Evolutionary conservation across 768 basidiomycete genomes (phyloP).

Genomic region (Boletus tomentosulus): DNA sequence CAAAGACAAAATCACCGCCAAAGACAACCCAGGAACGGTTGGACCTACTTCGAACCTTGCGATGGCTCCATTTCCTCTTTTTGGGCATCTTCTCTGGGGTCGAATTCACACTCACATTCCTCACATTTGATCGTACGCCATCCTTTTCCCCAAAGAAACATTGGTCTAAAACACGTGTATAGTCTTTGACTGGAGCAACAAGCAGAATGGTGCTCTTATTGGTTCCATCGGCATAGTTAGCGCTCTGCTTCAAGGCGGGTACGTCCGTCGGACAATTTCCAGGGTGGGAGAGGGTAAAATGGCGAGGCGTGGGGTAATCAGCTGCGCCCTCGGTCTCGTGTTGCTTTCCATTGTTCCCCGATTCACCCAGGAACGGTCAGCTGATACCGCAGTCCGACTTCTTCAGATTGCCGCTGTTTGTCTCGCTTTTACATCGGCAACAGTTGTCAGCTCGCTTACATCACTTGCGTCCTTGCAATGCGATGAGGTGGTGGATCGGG

Average conservation of each 20-base stretch:
- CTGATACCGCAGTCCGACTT: conserved; percentile 43
- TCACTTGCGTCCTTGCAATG: conserved; percentile 89
- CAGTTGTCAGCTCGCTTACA: conserved; percentile 91
- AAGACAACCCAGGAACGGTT: conserved; percentile 47
- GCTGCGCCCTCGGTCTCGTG: conserved; percentile 66
- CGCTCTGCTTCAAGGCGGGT: conserved; percentile 88
- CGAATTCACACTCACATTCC: conserved; percentile 94
- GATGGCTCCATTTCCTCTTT: conserved; percentile 78
- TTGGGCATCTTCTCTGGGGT: conserved; percentile 89
- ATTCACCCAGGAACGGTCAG: conserved; percentile 39
- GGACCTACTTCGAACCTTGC: conserved; percentile 52
- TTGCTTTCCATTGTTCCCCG: conserved; percentile 70
- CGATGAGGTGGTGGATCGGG: conserved; percentile 62
- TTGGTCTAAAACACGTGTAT: conserved; percentile 1
- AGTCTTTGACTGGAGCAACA: conserved; percentile 90
- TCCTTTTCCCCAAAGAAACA: not conserved
- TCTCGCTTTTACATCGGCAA: conserved; percentile 92
- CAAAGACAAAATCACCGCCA: conserved; percentile 11
- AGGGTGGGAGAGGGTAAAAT: conserved; percentile 77
- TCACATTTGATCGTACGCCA: conserved; percentile 80
- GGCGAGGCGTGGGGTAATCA: conserved; percentile 74
- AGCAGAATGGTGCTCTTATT: conserved; percentile 81
- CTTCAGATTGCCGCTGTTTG: conserved; percentile 73
- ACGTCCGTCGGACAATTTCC: conserved; percentile 78
- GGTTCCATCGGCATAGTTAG: conserved; percentile 87